phyloP scores from a whole-genome alignment of 208 protist species.

The Endotrypanum monterogeii region DNA sequence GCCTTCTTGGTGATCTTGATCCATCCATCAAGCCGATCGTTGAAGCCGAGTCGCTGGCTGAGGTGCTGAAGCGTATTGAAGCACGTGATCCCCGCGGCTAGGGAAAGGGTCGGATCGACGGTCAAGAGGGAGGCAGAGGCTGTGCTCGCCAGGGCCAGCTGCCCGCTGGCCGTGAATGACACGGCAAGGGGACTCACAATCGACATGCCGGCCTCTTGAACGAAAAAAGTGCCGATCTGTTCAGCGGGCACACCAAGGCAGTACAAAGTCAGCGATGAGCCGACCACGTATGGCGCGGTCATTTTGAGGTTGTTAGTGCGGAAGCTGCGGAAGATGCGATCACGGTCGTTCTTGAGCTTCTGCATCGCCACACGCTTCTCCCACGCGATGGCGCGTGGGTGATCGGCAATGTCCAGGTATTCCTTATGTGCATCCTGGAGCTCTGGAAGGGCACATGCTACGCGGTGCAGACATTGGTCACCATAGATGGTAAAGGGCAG shows the following conservation, averaged over 20 bases:
- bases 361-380: constrained; percentile 82
- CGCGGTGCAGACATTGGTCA: constrained; percentile 68
- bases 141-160: not conserved
- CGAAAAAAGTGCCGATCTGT: constrained; percentile 49
- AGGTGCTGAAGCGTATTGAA: constrained; percentile 58
- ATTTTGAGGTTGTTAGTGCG: constrained; percentile 81
- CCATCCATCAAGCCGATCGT: constrained; percentile 57
- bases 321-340: constrained; percentile 72
- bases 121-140: constrained; percentile 18
- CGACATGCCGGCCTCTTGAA: constrained; percentile 34
- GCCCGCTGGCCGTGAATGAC: constrained; percentile 9
- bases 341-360: constrained; percentile 85
- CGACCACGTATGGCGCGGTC: constrained; percentile 46
- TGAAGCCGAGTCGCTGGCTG: constrained; percentile 66
- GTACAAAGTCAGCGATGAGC: constrained; percentile 41
- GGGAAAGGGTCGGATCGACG: constrained; percentile 61
- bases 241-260: constrained; percentile 63
- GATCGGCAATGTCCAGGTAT: constrained; percentile 63
- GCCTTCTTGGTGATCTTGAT: constrained; percentile 32
- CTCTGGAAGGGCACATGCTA: constrained; percentile 67
- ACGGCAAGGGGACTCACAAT: constrained; percentile 39
- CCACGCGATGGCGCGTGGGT: constrained; percentile 80
- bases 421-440: constrained; percentile 65
- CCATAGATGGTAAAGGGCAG: constrained; percentile 79
- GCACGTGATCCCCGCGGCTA: constrained; percentile 61